Conservation (phyloP, 164 flowering plant species). For the Vitis rotundifolia region DNA sequence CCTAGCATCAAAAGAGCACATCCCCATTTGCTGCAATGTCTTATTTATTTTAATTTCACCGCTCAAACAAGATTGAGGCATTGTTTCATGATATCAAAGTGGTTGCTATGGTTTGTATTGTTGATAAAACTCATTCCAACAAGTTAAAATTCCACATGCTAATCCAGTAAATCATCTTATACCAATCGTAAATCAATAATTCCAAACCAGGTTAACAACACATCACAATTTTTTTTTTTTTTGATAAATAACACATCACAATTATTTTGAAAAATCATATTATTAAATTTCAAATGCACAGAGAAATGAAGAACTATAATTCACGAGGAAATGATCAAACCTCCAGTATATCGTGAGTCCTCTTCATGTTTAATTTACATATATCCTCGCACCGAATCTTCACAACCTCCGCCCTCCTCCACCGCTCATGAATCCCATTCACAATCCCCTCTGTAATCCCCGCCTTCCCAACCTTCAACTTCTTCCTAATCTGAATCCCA, state of each 20-base stretch:
- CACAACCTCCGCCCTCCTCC: slow-evolving; percentile 81
- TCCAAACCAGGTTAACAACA: no score
- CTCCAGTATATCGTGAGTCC: slow-evolving; percentile 93
- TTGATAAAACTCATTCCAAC: no score
- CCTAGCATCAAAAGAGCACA: no score
- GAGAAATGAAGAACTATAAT: not conserved
- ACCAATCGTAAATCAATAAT: no score
- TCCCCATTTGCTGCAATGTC: no score
- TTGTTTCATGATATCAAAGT: no score
- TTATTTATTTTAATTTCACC: no score
- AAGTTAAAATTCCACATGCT: no score
- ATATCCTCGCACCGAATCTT: slow-evolving; percentile 84
- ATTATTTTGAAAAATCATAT: not conserved
- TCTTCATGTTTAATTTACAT: slow-evolving; percentile 82
- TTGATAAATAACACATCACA: no score
- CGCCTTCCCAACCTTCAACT: slow-evolving; percentile 82
- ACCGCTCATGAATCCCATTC: slow-evolving; percentile 92
- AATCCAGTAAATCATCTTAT: no score
- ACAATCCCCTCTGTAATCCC: slow-evolving; percentile 96
- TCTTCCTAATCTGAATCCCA: slow-evolving; percentile 64
- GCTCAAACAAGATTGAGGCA: no score
- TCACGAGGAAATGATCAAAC: slow-evolving; percentile 28
- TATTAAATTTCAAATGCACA: not conserved
- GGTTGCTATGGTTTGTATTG: no score
- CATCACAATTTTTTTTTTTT: not conserved